A percentile compares a stretch with the other conserved stretches of the same genome.
Evolutionary conservation across 2,329 filamentous ascomycete genomes (phyloP).

Genomic region (Aspergillus sojae): DNA sequence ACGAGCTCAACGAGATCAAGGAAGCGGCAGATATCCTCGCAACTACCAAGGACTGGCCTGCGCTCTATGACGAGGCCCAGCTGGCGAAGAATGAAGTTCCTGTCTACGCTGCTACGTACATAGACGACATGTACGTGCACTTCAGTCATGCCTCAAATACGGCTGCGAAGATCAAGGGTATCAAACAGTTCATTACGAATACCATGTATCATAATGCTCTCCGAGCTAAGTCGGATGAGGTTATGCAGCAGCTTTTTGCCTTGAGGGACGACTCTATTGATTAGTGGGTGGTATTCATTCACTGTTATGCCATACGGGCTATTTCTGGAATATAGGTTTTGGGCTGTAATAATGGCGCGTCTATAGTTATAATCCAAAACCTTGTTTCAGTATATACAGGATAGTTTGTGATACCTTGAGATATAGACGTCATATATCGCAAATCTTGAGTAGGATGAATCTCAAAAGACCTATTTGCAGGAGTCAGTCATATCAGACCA

Average conservation of each 20-base stretch:
- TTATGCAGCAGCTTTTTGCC: slow-evolving; percentile 74
- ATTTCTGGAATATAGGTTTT: neutral
- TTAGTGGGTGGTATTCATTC: slow-evolving; percentile 30
- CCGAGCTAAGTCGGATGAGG: slow-evolving; percentile 71
- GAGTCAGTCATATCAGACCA: neutral
- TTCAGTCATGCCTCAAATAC: slow-evolving; percentile 73
- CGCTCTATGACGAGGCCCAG: slow-evolving; percentile 74
- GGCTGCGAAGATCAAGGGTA: slow-evolving; percentile 71
- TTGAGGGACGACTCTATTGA: slow-evolving; percentile 72
- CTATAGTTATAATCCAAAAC: neutral
- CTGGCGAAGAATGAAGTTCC: slow-evolving; percentile 78
- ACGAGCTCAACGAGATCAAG: slow-evolving; percentile 71
- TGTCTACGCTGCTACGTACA: slow-evolving; percentile 79
- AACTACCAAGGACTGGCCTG: slow-evolving; percentile 68
- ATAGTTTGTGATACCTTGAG: neutral
- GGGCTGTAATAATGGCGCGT: neutral
- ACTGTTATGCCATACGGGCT: neutral
- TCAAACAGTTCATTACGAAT: slow-evolving; percentile 84
- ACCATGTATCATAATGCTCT: slow-evolving; percentile 84
- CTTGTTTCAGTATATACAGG: neutral
- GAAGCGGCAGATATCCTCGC: slow-evolving; percentile 74
- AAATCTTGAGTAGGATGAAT: neutral
- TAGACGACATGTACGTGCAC: slow-evolving; percentile 93
- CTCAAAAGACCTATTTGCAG: slow-evolving; percentile 5
- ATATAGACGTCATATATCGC: neutral